Base-by-base conservation (phyloP, 805 yeast genomes). In the Ogataea naganishii region DNA sequence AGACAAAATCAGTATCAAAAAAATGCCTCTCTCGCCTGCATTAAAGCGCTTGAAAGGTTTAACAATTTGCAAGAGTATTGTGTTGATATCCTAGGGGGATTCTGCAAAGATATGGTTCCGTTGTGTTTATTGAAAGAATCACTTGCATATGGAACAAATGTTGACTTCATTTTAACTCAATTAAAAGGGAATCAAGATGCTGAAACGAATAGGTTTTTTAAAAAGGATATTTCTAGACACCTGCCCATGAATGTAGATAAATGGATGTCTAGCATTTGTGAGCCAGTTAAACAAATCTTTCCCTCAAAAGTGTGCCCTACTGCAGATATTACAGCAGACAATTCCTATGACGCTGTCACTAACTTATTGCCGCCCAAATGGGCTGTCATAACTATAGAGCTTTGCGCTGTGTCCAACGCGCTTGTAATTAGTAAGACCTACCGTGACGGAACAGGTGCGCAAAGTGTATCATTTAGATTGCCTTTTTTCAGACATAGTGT, bases 341-440 rank as follows among this genome's bases (percentile, higher is more conserved):
- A 31, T 33, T 24, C 29, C 23, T 33, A 15, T 30, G 24, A 40
- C 4, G 37, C 35, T 6, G 26, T 41, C 24, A 30, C 11, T 24
- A 26, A 33, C 30, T 18, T 33, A 1, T 35, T 69, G 6, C 81
- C 82, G 0, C 33, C 48, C 1, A 49, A 53, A 14, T 80, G 86
- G 88, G 43, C 61, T 3, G 66, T 78, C 1, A 53, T 83, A 1
- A 61, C 79, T 1, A 51, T 86, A 15, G 88, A 79, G 41, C 45
- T 72, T 7, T 75, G 84, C 37, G 55, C 69, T 0, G 42, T 60
- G 7, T 66, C 77, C 7, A 80, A 77, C 0, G 77, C 73, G 44
- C 53, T 86, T 17, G 38, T 78, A 0, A 34, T 85, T 4, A 42
- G 35, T 31, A 43, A 31, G 29, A 27, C 38, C 15, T n/a, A n/a